Evolutionary conservation across 108 stramenopile genomes (phyloP).

Genomic region (Cylindrotheca closterium): DNA sequence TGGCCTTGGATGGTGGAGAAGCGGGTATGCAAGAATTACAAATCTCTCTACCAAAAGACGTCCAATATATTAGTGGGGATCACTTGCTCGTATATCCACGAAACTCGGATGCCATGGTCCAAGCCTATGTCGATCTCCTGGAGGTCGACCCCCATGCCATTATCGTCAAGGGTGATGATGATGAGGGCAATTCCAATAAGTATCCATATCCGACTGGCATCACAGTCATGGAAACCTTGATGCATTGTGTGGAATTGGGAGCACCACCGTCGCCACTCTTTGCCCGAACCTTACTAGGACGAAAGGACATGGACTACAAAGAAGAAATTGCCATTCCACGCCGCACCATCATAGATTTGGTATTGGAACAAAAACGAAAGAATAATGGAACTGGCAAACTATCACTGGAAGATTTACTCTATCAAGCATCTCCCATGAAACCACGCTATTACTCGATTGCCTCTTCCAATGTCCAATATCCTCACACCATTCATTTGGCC

Average conservation of each 20-base stretch:
- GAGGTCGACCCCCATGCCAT: slow-evolving; percentile 56
- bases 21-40: slow-evolving; percentile 58
- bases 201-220: slow-evolving; percentile 64
- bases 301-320: slow-evolving; percentile 58
- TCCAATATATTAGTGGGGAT: slow-evolving; percentile 54
- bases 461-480: slow-evolving; percentile 37
- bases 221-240: slow-evolving; percentile 58
- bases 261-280: slow-evolving; percentile 63
- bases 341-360: slow-evolving; percentile 57
- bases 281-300: slow-evolving; percentile 42
- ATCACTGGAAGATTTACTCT: slow-evolving; percentile 65
- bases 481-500: slow-evolving; percentile 36
- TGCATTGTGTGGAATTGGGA: slow-evolving; percentile 57
- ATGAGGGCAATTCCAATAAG: slow-evolving; percentile 8
- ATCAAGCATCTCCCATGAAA: slow-evolving; percentile 49
- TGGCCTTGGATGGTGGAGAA: slow-evolving; percentile 41
- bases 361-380: slow-evolving; percentile 15
- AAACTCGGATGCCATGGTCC: slow-evolving; percentile 48
- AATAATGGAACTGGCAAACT: slow-evolving; percentile 13
- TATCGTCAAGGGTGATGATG: slow-evolving; percentile 19
- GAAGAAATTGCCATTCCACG: slow-evolving; percentile 52
- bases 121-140: slow-evolving; percentile 45
- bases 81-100: slow-evolving; percentile 68
- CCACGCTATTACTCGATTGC: slow-evolving; percentile 77
- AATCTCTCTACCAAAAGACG: slow-evolving; percentile 1